Conservation (phyloP, 1,139 yeast genomes). For the Yamadazyma diospyri region DNA sequence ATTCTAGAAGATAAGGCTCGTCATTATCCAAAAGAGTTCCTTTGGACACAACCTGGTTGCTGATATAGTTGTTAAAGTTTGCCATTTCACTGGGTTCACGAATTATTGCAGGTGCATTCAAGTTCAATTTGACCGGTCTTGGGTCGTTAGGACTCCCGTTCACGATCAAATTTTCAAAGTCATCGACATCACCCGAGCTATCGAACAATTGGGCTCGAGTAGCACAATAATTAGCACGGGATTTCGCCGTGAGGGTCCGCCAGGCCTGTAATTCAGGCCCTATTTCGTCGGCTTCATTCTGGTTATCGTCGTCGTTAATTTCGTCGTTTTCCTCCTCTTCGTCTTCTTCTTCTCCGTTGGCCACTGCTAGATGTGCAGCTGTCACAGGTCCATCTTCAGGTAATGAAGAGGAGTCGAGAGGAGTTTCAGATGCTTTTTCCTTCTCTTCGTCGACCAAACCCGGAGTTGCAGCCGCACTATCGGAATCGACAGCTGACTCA, state of each 20-base stretch:
- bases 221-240: conserved; percentile 72
- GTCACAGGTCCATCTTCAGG: conserved; percentile 12
- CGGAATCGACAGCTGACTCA: conserved; percentile 16
- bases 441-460: conserved; percentile 11
- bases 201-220: conserved; percentile 65
- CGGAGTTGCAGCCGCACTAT: conserved; percentile 12
- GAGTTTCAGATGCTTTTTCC: conserved; percentile 10
- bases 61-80: conserved; percentile 47
- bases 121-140: conserved; percentile 39
- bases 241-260: conserved; percentile 76
- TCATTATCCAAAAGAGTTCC: conserved; percentile 53
- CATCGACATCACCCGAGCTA: conserved; percentile 25
- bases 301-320: conserved; percentile 24
- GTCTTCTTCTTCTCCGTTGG: conserved; percentile 18
- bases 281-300: conserved; percentile 51
- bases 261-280: conserved; percentile 74
- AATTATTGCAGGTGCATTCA: conserved; percentile 65
- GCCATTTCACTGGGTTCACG: conserved; percentile 61
- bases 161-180: background rate
- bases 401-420: conserved; percentile 9
- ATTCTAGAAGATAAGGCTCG: conserved; percentile 74
- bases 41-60: conserved; percentile 39
- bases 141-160: conserved; percentile 14
- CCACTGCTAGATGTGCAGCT: conserved; percentile 10
- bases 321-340: conserved; percentile 22